Percentiles rank a stretch among this genome's conserved stretches.
phyloP scores from a whole-genome alignment of 352 stramenopile genomes.

The Phytophthora rubi region DNA sequence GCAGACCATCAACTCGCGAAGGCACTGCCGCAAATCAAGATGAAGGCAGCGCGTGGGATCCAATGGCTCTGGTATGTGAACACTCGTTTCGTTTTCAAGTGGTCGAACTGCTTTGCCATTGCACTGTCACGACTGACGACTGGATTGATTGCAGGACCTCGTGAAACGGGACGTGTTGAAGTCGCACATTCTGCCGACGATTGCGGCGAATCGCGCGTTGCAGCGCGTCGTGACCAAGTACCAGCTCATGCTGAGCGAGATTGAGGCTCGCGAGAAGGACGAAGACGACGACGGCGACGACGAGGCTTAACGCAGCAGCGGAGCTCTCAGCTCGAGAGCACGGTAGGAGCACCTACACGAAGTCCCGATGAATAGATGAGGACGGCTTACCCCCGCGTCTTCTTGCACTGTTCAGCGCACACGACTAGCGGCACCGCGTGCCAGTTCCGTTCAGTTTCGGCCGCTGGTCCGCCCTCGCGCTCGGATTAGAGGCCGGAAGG shows the following conservation, averaged over 20 bases:
- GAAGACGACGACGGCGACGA: slow-evolving; percentile 22
- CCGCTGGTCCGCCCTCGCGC: slow-evolving; percentile 10
- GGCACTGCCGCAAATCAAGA: not conserved
- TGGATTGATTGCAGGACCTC: slow-evolving; percentile 48
- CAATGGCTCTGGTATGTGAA: slow-evolving; percentile 55
- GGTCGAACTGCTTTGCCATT: slow-evolving; percentile 8
- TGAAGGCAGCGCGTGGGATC: slow-evolving; percentile 36
- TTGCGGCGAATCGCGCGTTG: slow-evolving; percentile 79
- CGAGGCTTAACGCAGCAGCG: slow-evolving; percentile 1
- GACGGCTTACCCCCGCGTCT: slow-evolving; percentile 10
- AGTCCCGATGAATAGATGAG: slow-evolving; percentile 17
- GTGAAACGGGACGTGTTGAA: slow-evolving; percentile 81
- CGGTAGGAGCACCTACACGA: slow-evolving; percentile 13
- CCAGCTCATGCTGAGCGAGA: slow-evolving; percentile 83
- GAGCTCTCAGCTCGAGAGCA: slow-evolving; percentile 4
- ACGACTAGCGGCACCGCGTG: slow-evolving; percentile 12
- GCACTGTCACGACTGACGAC: slow-evolving; percentile 19
- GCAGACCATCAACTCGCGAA: slow-evolving; percentile 24
- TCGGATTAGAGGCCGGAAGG: slow-evolving; percentile 7
- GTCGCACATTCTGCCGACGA: slow-evolving; percentile 72
- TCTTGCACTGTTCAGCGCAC: slow-evolving; percentile 24
- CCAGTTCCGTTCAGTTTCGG: slow-evolving; percentile 20
- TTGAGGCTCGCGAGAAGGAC: slow-evolving; percentile 51
- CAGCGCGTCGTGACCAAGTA: slow-evolving; percentile 88
- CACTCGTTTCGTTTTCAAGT: slow-evolving; percentile 11